Evolutionary conservation across 345 rosid species (phyloP).

Genomic region (Ceriops zippeliana): DNA sequence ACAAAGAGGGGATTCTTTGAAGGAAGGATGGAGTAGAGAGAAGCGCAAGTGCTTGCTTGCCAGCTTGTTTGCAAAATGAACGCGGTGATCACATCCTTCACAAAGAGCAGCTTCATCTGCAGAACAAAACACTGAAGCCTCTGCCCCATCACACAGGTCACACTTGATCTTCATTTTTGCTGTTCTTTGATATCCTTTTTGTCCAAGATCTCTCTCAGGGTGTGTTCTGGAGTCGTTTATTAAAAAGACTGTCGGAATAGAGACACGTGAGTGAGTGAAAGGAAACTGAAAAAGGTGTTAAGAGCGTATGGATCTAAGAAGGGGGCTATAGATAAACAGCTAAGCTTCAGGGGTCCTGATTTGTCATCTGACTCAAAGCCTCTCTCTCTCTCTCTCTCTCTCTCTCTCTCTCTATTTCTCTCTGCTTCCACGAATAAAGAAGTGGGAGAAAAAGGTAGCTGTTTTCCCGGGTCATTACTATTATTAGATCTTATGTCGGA

Average conservation of each 20-base stretch:
- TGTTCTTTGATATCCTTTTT: neutral
- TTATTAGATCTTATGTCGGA: neutral
- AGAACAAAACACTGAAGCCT: conserved; percentile 56
- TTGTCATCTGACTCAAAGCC: conserved; percentile 7
- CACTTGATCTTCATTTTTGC: conserved; percentile 68
- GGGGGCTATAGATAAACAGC: conserved; percentile 15
- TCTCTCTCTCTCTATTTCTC: neutral
- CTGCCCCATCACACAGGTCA: conserved; percentile 57
- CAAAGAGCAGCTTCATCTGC: conserved; percentile 90
- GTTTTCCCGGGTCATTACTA: neutral
- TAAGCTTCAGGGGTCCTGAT: conserved; percentile 16
- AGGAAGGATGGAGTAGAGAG: conserved; percentile 50
- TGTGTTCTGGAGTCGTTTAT: neutral
- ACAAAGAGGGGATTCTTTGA: conserved; percentile 57
- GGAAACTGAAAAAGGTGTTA: conserved; percentile 24
- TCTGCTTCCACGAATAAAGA: neutral
- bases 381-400: neutral
- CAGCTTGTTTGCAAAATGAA: conserved; percentile 68
- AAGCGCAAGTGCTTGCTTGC: conserved; percentile 62
- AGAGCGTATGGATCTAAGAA: conserved; percentile 21
- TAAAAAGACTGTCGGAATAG: neutral
- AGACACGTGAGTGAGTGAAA: neutral
- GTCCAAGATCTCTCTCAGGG: neutral
- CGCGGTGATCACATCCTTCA: conserved; percentile 53
- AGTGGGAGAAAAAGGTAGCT: neutral